Conservation (phyloP, 306 rosid species). For the Alnus glutinosa region DNA sequence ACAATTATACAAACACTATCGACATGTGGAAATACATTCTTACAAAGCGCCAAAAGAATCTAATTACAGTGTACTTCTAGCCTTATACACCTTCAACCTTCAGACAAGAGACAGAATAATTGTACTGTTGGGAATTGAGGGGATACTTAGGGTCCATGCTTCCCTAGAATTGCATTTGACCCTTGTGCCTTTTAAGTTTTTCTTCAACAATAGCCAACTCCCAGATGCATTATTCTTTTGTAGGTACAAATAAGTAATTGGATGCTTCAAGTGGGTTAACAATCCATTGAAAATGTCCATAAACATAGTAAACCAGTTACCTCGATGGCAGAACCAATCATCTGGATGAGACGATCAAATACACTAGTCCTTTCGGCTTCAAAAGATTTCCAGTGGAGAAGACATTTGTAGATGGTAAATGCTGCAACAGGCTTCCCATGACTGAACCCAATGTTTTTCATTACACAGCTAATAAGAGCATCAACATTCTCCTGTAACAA, state of each 20-base stretch:
- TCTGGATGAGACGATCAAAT: constrained; percentile 99
- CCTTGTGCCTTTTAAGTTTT: not conserved
- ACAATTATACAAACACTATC: not conserved
- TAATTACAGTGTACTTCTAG: not conserved
- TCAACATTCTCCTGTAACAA: constrained; percentile 86
- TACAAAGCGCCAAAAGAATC: not conserved
- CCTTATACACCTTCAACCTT: not conserved
- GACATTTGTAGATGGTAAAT: constrained; percentile 93
- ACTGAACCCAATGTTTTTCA: constrained; percentile 78
- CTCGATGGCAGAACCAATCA: constrained; percentile 99
- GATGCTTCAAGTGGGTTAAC: not conserved
- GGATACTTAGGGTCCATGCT: not conserved
- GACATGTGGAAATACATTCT: not conserved
- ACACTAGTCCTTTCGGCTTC: constrained; percentile 99
- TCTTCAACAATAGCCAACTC: not conserved
- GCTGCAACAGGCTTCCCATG: constrained; percentile 98
- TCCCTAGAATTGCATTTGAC: not conserved
- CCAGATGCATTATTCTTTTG: not conserved
- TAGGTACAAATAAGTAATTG: not conserved
- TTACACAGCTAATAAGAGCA: constrained; percentile 83
- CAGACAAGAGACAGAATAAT: not conserved
- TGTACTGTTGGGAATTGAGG: not conserved
- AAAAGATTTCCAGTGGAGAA: constrained; percentile 98
- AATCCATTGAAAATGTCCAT: constrained; percentile 1
- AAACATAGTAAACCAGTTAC: constrained; percentile 38